These are phyloP conservation scores for Penicillium odoratum DNA, from an alignment of 495 filamentous ascomycete species.

Conservation along the genomic window DNA sequence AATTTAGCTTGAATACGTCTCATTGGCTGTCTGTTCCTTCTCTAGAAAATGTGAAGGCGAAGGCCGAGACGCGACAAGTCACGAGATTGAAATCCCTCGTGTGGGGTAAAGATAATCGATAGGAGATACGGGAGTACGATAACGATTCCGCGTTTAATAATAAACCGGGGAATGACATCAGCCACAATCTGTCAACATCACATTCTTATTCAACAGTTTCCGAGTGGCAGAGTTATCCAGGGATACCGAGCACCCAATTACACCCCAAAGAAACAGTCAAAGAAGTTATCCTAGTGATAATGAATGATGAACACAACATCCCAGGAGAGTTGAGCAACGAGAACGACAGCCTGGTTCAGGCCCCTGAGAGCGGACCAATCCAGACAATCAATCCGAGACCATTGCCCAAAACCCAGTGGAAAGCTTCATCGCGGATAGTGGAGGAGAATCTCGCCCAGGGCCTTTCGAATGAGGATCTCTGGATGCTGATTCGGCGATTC, in stretches of 20 bases:
- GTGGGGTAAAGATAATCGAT: background rate
- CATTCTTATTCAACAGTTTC: background rate
- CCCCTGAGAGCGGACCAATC: conserved; percentile 9
- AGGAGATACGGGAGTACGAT: background rate
- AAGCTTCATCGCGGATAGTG: conserved; percentile 18
- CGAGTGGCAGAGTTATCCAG: background rate
- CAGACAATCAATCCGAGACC: conserved; percentile 10
- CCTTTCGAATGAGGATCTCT: conserved; percentile 78
- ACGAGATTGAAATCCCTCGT: background rate
- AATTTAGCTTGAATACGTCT: background rate
- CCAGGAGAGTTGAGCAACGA: conserved; percentile 22
- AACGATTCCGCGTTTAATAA: conserved; percentile 1
- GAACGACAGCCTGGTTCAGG: conserved; percentile 12
- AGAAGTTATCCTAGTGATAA: conserved; percentile 3
- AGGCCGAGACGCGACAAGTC: background rate
- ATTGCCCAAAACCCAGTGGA: conserved; percentile 21
- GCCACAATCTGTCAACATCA: background rate
- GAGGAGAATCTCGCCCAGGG: conserved; percentile 41
- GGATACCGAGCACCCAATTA: background rate
- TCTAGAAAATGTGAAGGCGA: conserved; percentile 4
- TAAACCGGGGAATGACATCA: conserved; percentile 3
- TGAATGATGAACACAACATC: conserved; percentile 22
- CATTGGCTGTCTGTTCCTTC: too few relatives aligned
- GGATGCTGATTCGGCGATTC: conserved; percentile 72
- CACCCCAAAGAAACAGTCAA: background rate